Evolutionary conservation across 2,329 filamentous ascomycete species (phyloP).

Genomic region (Verticillium nonalfalfae): DNA sequence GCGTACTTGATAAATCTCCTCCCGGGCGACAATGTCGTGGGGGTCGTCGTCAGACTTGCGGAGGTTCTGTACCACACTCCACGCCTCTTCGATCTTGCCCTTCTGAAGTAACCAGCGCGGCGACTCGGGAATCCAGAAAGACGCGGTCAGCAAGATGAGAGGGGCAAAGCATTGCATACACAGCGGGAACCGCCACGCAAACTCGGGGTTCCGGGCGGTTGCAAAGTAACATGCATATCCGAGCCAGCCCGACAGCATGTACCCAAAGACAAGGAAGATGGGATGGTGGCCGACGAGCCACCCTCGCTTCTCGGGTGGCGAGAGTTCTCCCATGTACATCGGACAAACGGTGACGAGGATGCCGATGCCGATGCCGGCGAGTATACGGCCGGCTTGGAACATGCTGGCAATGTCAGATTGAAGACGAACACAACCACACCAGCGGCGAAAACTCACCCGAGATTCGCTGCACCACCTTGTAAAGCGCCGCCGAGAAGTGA

Average conservation of each 20-base stretch:
- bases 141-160: conserved; percentile 29
- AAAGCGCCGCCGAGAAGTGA: conserved; percentile 38
- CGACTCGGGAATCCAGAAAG: conserved; percentile 35
- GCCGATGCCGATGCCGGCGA: conserved; percentile 33
- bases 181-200: conserved; percentile 39
- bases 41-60: conserved; percentile 29
- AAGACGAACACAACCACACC: not conserved
- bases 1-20: conserved; percentile 39
- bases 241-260: conserved; percentile 36
- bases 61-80: conserved; percentile 30
- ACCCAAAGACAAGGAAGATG: conserved; percentile 39
- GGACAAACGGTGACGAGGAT: conserved; percentile 34
- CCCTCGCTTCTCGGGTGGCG: conserved; percentile 29
- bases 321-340: conserved; percentile 37
- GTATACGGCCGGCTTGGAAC: conserved; percentile 32
- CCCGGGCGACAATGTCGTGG: conserved; percentile 31
- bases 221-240: conserved; percentile 38
- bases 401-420: not conserved
- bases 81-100: conserved; percentile 36
- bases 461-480: conserved; percentile 35
- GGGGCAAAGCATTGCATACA: conserved; percentile 31
- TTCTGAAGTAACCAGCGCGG: conserved; percentile 43
- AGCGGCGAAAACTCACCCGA: conserved; percentile 22
- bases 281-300: conserved; percentile 38
- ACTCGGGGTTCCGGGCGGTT: conserved; percentile 20